Conservation (phyloP, 331 rosid species). For the Telfairia occidentalis region DNA sequence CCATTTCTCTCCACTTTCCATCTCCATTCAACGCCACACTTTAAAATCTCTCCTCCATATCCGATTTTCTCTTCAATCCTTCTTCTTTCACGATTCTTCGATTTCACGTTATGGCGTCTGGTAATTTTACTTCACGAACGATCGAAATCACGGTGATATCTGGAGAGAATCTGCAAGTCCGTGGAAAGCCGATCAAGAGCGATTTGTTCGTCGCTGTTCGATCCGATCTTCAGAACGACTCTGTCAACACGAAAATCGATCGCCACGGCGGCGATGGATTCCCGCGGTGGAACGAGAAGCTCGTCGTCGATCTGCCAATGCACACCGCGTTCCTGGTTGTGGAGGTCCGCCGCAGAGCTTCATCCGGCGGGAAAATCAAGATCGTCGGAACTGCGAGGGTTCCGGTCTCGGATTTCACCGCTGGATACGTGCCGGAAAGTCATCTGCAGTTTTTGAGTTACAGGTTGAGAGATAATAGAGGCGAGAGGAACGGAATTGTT, state of each 20-base stretch:
- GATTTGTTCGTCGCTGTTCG: conserved; percentile 21
- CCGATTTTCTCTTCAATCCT: neutral
- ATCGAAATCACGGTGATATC: conserved; percentile 36
- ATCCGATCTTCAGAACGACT: neutral
- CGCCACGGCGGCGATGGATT: conserved; percentile 23
- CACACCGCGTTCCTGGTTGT: conserved; percentile 16
- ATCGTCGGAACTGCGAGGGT: conserved; percentile 42
- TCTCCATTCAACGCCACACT: neutral
- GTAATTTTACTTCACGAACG: neutral
- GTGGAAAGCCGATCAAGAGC: conserved; percentile 25
- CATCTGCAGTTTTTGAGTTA: conserved; percentile 45
- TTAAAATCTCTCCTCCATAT: neutral
- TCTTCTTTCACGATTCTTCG: neutral
- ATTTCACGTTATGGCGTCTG: neutral
- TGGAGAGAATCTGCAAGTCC: conserved; percentile 21
- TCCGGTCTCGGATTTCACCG: conserved; percentile 36
- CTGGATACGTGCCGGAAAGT: conserved; percentile 29
- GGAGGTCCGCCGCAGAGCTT: conserved; percentile 40
- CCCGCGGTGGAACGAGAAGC: conserved; percentile 27
- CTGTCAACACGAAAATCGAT: conserved; percentile 16
- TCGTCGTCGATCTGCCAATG: conserved; percentile 24
- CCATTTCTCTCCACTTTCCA: conserved; percentile 2
- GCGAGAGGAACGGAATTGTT: conserved; percentile 45
- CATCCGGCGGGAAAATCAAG: conserved; percentile 3
- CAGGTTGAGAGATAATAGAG: conserved; percentile 37